phyloP scores from a whole-genome alignment of 2,329 filamentous ascomycete genomes.

The Clonostachys chloroleuca region DNA sequence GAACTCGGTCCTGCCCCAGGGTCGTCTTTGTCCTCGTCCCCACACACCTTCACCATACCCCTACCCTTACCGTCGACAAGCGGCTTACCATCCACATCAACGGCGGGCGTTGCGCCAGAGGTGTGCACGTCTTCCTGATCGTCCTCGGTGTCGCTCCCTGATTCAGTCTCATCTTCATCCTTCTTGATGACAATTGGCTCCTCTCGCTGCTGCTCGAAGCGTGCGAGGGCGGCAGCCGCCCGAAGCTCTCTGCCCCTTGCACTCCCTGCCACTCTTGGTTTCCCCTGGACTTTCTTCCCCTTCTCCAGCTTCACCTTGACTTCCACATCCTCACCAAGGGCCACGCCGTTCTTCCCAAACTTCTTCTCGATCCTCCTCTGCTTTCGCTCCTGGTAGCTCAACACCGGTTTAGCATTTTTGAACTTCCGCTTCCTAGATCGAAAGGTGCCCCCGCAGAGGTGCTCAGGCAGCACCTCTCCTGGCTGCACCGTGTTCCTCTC shows the following conservation, averaged over 20 bases:
- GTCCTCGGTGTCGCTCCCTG: not conserved
- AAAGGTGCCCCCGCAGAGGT: constrained; percentile 80
- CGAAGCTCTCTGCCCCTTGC: constrained; percentile 70
- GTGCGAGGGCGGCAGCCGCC: constrained; percentile 70
- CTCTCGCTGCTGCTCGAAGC: constrained; percentile 60
- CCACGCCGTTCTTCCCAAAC: constrained; percentile 67
- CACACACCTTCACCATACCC: constrained; percentile 70
- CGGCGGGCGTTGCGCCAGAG: constrained; percentile 19
- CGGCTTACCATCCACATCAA: constrained; percentile 61
- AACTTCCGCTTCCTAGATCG: constrained; percentile 54
- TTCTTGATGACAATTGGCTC: constrained; percentile 27
- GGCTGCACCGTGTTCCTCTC: constrained; percentile 45
- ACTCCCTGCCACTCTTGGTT: constrained; percentile 71
- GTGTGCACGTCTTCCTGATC: not conserved
- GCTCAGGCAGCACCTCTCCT: constrained; percentile 58
- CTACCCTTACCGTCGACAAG: constrained; percentile 63
- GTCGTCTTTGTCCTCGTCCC: constrained; percentile 58
- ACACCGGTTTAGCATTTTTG: constrained; percentile 38
- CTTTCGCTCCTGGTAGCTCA: constrained; percentile 69
- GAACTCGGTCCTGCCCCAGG: constrained; percentile 41
- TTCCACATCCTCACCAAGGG: constrained; percentile 65
- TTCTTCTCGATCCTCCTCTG: constrained; percentile 70
- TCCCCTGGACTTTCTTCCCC: constrained; percentile 56
- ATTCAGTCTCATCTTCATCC: constrained; percentile 16
- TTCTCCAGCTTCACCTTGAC: constrained; percentile 63